Conservation (phyloP, 106 monocot species). For the Phalaenopsis equestris region DNA sequence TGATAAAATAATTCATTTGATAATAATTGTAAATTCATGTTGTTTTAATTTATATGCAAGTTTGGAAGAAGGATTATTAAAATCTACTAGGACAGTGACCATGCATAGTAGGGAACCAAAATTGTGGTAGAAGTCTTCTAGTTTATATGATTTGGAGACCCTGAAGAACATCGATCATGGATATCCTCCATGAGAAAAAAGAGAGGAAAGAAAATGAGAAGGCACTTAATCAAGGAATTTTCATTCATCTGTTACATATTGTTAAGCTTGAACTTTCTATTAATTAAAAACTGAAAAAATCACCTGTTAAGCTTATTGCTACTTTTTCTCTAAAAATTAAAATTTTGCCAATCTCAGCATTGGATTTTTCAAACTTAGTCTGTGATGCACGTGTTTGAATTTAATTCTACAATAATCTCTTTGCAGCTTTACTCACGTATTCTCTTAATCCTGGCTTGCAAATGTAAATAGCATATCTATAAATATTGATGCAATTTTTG, state of each 20-base stretch:
- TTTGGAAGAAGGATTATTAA: not conserved
- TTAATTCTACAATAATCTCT: not conserved
- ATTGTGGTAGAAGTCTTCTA: not conserved
- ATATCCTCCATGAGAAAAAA: not conserved
- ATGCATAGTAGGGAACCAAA: not conserved
- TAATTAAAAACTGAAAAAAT: not conserved
- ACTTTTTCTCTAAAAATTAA: not conserved
- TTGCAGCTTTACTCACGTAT: not conserved
- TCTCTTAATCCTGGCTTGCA: not conserved
- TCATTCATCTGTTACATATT: not conserved
- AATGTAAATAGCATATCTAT: not conserved
- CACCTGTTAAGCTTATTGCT: not conserved
- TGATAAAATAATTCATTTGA: not conserved
- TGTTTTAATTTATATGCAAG: not conserved
- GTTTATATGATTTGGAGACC: not conserved
- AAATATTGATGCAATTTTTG: not conserved
- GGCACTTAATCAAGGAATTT: not conserved
- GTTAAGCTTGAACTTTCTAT: slow-evolving; percentile 1
- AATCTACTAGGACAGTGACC: not conserved
- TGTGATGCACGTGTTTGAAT: not conserved
- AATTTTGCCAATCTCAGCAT: not conserved
- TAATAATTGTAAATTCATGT: not conserved
- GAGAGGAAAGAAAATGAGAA: not conserved
- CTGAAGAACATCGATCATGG: not conserved
- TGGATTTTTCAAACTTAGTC: not conserved